Percentiles rank a stretch among this genome's conserved stretches.
phyloP scores from a whole-genome alignment of 2,329 filamentous ascomycete genomes.

The Aspergillus sp. region DNA sequence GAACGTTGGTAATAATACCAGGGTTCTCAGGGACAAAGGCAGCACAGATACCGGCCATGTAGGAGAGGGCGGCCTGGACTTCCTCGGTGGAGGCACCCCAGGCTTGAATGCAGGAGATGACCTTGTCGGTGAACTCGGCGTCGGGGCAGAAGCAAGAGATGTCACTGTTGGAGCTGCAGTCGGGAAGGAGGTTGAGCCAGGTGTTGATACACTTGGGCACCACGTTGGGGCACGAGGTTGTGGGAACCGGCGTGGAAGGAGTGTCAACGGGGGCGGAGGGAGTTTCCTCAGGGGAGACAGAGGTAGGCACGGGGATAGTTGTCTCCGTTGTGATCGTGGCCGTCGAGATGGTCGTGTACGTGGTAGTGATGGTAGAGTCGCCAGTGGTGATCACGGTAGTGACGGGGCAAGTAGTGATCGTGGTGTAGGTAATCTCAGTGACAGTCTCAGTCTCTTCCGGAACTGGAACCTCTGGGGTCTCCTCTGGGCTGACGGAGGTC shows the following conservation, averaged over 20 bases:
- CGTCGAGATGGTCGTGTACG: slow-evolving; percentile 63
- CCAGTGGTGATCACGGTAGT: slow-evolving; percentile 47
- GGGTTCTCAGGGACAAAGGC: slow-evolving; percentile 75
- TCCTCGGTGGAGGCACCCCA: slow-evolving; percentile 70
- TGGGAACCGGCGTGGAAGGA: slow-evolving; percentile 30
- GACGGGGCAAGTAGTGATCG: slow-evolving; percentile 39
- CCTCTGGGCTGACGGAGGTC: slow-evolving; percentile 1
- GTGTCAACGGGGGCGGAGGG: slow-evolving; percentile 17
- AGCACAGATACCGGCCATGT: slow-evolving; percentile 91
- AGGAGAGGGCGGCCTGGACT: slow-evolving; percentile 73
- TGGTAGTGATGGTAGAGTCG: slow-evolving; percentile 53
- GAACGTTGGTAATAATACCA: slow-evolving; percentile 78
- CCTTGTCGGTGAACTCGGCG: slow-evolving; percentile 72
- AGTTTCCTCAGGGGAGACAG: slow-evolving; percentile 13
- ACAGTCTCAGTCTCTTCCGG: slow-evolving; percentile 14
- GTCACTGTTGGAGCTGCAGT: slow-evolving; percentile 85
- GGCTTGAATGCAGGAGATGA: slow-evolving; percentile 80
- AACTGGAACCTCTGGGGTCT: slow-evolving; percentile 5
- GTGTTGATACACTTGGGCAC: slow-evolving; percentile 92
- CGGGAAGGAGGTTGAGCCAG: slow-evolving; percentile 71
- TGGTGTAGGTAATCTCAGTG: slow-evolving; percentile 29
- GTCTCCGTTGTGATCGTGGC: slow-evolving; percentile 39
- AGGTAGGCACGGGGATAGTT: slow-evolving; percentile 21
- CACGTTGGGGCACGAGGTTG: slow-evolving; percentile 63
- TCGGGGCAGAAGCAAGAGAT: slow-evolving; percentile 84